Percentiles rank a stretch among this genome's conserved stretches.
phyloP scores from a whole-genome alignment of 805 yeast species.

The Kazachstania bromeliacearum region DNA sequence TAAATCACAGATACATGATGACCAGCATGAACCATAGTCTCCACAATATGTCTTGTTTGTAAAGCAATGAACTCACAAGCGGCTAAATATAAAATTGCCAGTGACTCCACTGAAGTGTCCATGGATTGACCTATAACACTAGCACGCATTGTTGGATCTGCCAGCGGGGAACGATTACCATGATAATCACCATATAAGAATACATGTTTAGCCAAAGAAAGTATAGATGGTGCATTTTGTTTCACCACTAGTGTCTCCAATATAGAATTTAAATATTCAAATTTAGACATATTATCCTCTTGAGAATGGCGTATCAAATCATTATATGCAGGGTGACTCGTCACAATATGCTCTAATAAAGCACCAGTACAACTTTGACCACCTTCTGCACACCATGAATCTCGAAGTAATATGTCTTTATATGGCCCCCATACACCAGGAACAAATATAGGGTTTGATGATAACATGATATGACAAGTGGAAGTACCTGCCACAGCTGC shows the following conservation, averaged over 20 bases:
- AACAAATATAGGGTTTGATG: conserved; percentile 77
- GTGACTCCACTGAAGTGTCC: conserved; percentile 77
- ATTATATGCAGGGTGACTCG: conserved; percentile 80
- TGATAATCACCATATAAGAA: conserved; percentile 95
- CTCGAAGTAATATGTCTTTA: conserved; percentile 83
- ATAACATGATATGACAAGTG: conserved; percentile 88
- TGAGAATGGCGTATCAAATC: conserved; percentile 62
- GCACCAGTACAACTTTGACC: conserved; percentile 99
- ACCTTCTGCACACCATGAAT: conserved; percentile 94
- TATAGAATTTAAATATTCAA: conserved; percentile 70
- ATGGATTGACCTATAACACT: conserved; percentile 85
- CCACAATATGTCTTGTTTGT: conserved; percentile 92
- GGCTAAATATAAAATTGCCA: conserved; percentile 79
- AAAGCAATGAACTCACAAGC: conserved; percentile 97
- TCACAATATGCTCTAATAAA: conserved; percentile 73
- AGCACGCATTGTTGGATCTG: conserved; percentile 90
- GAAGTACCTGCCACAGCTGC: conserved; percentile 99
- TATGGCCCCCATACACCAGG: conserved; percentile 99
- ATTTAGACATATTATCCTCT: conserved; percentile 60
- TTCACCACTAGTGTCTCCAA: conserved; percentile 57
- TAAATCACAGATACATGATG: conserved; percentile 67
- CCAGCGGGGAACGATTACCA: conserved; percentile 96
- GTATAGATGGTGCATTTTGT: conserved; percentile 58
- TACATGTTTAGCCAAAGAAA: conserved; percentile 69
- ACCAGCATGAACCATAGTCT: conserved; percentile 72